Percentiles rank a stretch among this genome's conserved stretches.
These are phyloP conservation scores for Paraphaeosphaeria minitans DNA, from an alignment of 2,329 filamentous ascomycete species.

Conservation along the genomic window DNA sequence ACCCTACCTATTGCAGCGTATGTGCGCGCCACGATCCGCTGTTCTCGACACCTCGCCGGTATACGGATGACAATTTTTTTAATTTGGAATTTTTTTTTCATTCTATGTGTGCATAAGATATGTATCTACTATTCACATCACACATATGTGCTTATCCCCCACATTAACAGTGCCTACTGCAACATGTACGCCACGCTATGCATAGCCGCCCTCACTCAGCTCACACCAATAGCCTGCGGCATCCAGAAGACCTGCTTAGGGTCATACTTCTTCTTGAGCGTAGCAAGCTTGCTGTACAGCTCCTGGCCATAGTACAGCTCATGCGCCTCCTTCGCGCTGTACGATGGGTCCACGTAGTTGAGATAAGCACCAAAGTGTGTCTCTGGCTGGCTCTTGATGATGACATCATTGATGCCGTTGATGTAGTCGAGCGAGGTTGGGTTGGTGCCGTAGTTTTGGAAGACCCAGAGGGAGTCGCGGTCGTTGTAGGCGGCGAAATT, in stretches of 20 bases:
- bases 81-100: too few species aligned
- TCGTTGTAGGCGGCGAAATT: conserved; percentile 44
- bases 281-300: conserved; percentile 40
- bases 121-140: background rate
- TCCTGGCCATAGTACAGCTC: conserved; percentile 55
- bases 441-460: conserved; percentile 44
- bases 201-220: background rate
- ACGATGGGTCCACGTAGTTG: conserved; percentile 60
- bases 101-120: background rate
- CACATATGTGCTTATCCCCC: background rate
- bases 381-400: conserved; percentile 45
- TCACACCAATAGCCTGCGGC: conserved; percentile 41
- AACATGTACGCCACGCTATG: background rate
- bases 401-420: conserved; percentile 50
- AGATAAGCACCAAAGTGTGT: conserved; percentile 57
- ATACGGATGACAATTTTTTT: too few species aligned
- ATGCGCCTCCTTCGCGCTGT: conserved; percentile 55
- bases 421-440: conserved; percentile 42
- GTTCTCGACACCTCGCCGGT: too few species aligned
- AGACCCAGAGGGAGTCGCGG: conserved; percentile 45
- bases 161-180: background rate
- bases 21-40: too few species aligned
- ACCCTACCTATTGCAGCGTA: too few species aligned
- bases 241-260: conserved; percentile 47
- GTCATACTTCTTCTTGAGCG: conserved; percentile 50